Conservation (phyloP, 805 yeast species). For the Wickerhamomyces strasburgensis region DNA sequence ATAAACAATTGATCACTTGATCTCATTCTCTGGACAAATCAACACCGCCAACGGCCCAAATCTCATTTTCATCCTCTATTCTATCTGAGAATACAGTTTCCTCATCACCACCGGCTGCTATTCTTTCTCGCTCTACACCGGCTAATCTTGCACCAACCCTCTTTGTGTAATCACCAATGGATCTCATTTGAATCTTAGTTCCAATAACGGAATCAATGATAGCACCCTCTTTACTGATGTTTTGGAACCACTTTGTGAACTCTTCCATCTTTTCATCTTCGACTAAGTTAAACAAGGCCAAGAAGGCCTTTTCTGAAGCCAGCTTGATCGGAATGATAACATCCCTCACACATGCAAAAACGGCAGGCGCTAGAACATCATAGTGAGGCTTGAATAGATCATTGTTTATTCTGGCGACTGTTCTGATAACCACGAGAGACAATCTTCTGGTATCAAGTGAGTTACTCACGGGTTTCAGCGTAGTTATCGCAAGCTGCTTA, state of each 20-base stretch:
- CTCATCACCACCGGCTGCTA: constrained; percentile 85
- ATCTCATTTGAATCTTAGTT: constrained; percentile 58
- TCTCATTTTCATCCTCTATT: constrained; percentile 79
- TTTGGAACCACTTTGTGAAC: constrained; percentile 63
- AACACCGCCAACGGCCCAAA: constrained; percentile 82
- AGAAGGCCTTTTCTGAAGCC: constrained; percentile 88
- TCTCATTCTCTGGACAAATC: constrained; percentile 33
- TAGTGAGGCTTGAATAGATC: constrained; percentile 48
- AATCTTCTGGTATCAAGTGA: constrained; percentile 78
- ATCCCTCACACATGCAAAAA: constrained; percentile 81
- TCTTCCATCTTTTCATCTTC: constrained; percentile 51
- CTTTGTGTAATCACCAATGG: constrained; percentile 82
- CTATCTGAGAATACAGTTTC: constrained; percentile 82
- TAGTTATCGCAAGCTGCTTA: constrained; percentile 43
- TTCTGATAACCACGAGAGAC: constrained; percentile 69
- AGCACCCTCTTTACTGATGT: constrained; percentile 31
- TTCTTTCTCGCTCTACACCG: constrained; percentile 77
- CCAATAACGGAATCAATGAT: constrained; percentile 37
- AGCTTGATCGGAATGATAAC: constrained; percentile 85
- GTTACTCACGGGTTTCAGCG: constrained; percentile 49
- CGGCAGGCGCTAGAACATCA: constrained; percentile 59
- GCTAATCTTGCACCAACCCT: constrained; percentile 90
- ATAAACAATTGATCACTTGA: neutral
- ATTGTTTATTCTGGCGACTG: constrained; percentile 61
- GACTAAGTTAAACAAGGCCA: constrained; percentile 66